Conservation (phyloP, 345 rosid genomes). For the Aethionema arabicum region DNA sequence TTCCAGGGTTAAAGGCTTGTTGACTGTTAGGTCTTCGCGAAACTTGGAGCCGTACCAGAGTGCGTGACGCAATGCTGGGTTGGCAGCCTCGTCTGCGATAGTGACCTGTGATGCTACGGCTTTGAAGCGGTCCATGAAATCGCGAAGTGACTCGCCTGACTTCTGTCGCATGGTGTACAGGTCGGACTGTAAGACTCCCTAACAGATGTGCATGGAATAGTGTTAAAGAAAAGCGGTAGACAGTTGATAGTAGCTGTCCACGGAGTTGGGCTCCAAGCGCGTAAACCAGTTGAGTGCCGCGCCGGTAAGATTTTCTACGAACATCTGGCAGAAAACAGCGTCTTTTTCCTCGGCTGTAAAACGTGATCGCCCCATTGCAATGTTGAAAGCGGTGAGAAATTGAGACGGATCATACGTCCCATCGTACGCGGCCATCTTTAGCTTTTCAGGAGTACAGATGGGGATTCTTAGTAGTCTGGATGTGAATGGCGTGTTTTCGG, state of each 20-base stretch:
- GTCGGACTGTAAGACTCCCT: background rate
- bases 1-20: background rate
- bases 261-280: background rate
- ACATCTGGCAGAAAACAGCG: background rate
- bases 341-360: background rate
- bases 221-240: background rate
- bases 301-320: background rate
- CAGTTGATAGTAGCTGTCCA: background rate
- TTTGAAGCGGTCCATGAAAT: background rate
- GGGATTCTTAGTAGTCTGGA: background rate
- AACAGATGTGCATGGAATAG: background rate
- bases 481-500: background rate
- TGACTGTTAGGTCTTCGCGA: background rate
- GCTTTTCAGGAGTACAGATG: background rate
- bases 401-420: background rate
- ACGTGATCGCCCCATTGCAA: background rate
- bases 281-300: background rate
- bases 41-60: background rate
- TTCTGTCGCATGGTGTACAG: background rate
- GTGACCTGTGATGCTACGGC: background rate
- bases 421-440: background rate
- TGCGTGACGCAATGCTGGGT: background rate
- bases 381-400: background rate
- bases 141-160: background rate
- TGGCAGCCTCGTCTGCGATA: background rate